phyloP scores from a whole-genome alignment of 139 green algal genomes.

The Haematococcus sp. region DNA sequence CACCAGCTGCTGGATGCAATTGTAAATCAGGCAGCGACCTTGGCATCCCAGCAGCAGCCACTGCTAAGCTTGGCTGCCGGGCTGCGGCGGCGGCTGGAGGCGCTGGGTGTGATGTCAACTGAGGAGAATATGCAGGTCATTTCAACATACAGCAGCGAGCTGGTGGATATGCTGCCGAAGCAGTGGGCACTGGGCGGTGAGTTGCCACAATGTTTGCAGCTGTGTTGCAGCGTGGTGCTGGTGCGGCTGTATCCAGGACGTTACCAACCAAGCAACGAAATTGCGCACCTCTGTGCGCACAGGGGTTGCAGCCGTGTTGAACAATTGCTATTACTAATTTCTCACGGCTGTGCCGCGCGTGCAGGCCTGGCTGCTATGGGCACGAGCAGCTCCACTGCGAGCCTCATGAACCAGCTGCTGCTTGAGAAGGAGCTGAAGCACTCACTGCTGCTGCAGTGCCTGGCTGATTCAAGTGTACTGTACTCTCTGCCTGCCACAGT shows the following conservation, averaged over 20 bases:
- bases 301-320: no score
- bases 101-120: conserved; percentile 14
- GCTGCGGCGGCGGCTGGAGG: conserved; percentile 21
- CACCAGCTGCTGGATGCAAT: conserved; percentile 19
- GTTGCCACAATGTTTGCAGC: not conserved
- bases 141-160: conserved; percentile 24
- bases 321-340: no score
- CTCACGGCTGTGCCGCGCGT: no score
- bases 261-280: no score
- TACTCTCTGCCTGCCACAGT: conserved; percentile 19
- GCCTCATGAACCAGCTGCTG: conserved; percentile 28
- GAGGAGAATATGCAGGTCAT: conserved; percentile 18
- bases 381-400: not conserved
- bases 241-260: no score
- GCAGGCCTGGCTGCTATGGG: no score
- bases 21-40: conserved; percentile 15
- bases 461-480: conserved; percentile 23
- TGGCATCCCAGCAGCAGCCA: conserved; percentile 10
- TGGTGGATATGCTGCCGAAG: conserved; percentile 45
- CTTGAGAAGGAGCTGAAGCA: conserved; percentile 33
- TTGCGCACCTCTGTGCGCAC: no score
- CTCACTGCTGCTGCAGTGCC: conserved; percentile 26
- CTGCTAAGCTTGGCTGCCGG: conserved; percentile 21
- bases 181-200: conserved; percentile 23
- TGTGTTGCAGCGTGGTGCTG: no score